Base-by-base conservation (phyloP, 1,284 basidiomycete genomes). In the Puccinia horiana region DNA sequence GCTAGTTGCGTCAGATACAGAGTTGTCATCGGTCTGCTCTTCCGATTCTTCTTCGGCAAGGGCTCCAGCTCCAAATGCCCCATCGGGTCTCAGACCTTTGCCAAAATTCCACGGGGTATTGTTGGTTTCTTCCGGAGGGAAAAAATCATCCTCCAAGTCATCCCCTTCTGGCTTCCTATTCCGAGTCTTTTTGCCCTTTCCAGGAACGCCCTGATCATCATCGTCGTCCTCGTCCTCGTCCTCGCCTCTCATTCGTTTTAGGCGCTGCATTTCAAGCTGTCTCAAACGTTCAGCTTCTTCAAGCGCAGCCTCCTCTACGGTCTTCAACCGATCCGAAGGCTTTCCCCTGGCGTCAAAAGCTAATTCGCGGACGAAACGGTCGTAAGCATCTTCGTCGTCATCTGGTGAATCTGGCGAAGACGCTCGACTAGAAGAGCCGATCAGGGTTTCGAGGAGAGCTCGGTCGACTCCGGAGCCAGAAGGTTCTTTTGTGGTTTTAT, bases 281-380 rank as follows among this genome's bases (percentile, higher is more conserved):
- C 96, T 93, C 73, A 99, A 88, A 1, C 91, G 89, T 85, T 95
- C 93, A 84, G 94, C 96, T 86, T 94, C 94, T 84, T 97, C 95
- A 81, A 93, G 85, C 0, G 95, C 96, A 18, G 94, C 85, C 87
- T 99, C 97, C 84, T 96, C 95, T 85, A 97, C 96, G 0, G 96
- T 97, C 89, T 98, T 98, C 58, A 95, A 94, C 81, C 97, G 89
- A 86, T 99, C 94, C 86, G 95, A 97, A 0, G 97, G 94, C 85
- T 96, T 94, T 11, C 96, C 94, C 3, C 97, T 91, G 84, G 93
- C 91, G 83, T 99, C 97, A 85, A 96, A 97, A 0, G 93, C 96
- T 44, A 99, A 91, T 84, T 95, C 93, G 54, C 94, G 92, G 3
- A 99, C 95, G 84, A 92, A 92, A 84, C 93, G 92, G 87, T 99